Evolutionary conservation across 2,329 filamentous ascomycete genomes (phyloP).

Genomic region (Neurospora sp.): DNA sequence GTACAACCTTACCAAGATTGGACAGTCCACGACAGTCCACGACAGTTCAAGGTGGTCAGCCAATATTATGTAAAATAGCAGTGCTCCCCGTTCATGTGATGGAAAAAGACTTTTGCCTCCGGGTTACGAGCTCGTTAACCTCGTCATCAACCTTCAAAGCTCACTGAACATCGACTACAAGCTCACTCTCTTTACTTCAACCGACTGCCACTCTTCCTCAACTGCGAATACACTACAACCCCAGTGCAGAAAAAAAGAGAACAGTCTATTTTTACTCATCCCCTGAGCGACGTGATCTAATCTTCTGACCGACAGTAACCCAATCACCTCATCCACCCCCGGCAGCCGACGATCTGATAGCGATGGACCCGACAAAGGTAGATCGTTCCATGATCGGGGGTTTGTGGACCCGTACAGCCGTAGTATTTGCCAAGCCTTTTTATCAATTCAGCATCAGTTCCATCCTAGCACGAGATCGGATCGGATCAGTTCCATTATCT

Average conservation of each 20-base stretch:
- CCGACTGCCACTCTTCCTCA: background rate
- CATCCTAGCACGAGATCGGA: no score
- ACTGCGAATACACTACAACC: background rate
- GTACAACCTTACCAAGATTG: background rate
- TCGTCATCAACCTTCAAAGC: background rate
- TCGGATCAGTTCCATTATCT: constrained; percentile 4
- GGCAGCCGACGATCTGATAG: background rate
- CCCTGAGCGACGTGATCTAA: background rate
- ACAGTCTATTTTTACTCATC: background rate
- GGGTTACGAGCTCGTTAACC: background rate
- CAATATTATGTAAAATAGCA: background rate
- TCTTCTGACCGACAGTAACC: background rate
- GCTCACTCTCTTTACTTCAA: background rate
- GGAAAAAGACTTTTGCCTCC: background rate
- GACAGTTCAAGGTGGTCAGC: background rate
- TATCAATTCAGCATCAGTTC: constrained; percentile 12
- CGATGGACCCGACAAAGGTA: background rate
- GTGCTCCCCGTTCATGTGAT: background rate
- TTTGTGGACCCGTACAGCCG: background rate
- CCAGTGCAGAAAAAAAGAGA: background rate
- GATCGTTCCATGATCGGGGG: background rate
- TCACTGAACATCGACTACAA: background rate
- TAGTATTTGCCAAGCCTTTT: constrained; percentile 15
- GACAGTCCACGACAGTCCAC: background rate
- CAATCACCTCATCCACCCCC: background rate